Evolutionary conservation across 2,329 filamentous ascomycete genomes (phyloP), one percentile per base, ranked within the genome.

Genomic region (Colletotrichum melonis): DNA sequence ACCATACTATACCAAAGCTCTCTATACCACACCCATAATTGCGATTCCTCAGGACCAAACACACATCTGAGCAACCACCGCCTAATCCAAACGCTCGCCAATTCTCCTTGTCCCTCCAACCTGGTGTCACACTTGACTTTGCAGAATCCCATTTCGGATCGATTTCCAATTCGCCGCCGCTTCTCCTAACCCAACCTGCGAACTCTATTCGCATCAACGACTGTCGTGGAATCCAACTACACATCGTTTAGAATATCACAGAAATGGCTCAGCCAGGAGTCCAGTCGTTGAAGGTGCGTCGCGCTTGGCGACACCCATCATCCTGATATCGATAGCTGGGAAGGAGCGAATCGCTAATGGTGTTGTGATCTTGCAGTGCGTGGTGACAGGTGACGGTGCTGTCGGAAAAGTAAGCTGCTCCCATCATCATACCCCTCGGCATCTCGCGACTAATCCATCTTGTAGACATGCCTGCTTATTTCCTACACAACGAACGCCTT

Each of bases 401-500:
- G 97, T 99, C 80, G 97, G 97, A 86, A 99, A 99, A 91, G 95
- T 98, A 86, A 85, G 88, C 55, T 35, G 16, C 55, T 7, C 83
- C 69, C 24, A 8, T 35, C 42, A n/a, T 69, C 60, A 57, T n/a
- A 59, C 62, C 60, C 69, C 69, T 74, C 71, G 73, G 75, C 77
- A 75, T 75, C 66, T 64, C 75, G 75, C 69, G 57, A 76, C 68
- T 74, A 46, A 69, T 56, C 52, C 58, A 54, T 67, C 30, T 78
- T 63, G 54, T 75, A 98, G 96, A 99, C 97, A 89, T 99, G 97
- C 88, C 92, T 99, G 74, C 92, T 99, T 80, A 99, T 99, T 83
- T 98, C 96, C 66, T 99, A 99, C 88, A 98, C 97, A 76, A 99
- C 97, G 76, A 99, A 98, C 88, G 97, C 97, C 77, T 99, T 99